Evolutionary conservation across 805 yeast species (phyloP).

Genomic region (Saturnispora sanitii): DNA sequence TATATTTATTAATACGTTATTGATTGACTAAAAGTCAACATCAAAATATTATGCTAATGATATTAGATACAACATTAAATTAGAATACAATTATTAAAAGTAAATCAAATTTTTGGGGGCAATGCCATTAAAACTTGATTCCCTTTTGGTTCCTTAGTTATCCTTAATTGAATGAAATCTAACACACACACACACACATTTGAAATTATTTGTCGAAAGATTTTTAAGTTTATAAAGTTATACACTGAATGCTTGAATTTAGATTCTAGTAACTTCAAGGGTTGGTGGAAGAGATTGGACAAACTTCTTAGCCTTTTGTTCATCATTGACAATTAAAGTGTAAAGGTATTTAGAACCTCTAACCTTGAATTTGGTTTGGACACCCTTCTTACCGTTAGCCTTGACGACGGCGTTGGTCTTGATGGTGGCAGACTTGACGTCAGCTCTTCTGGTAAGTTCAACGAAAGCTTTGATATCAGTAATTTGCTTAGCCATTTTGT

Average conservation of each 20-base stretch:
- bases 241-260: conserved; percentile 11
- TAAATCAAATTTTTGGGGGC: too few species aligned
- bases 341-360: conserved; percentile 92
- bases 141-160: too few species aligned
- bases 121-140: too few species aligned
- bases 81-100: too few species aligned
- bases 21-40: too few species aligned
- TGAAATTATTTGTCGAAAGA: neutral
- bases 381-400: conserved; percentile 73
- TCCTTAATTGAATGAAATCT: too few species aligned
- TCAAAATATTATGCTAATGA: too few species aligned
- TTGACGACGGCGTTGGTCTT: conserved; percentile 82
- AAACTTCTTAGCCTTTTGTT: conserved; percentile 95
- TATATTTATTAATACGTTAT: too few species aligned
- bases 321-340: conserved; percentile 92
- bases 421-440: conserved; percentile 87
- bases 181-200: too few species aligned
- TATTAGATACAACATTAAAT: too few species aligned
- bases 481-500: conserved; percentile 46
- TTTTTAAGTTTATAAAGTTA: conserved; percentile 1
- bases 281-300: conserved; percentile 96
- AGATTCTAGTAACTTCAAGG: conserved; percentile 49
- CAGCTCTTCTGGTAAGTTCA: conserved; percentile 93
- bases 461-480: conserved; percentile 96
- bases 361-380: conserved; percentile 97